Evolutionary conservation across 371 early-diverging fungal species (phyloP), one percentile per base, ranked within the genome.

Genomic region (Haplosporangium sp.): DNA sequence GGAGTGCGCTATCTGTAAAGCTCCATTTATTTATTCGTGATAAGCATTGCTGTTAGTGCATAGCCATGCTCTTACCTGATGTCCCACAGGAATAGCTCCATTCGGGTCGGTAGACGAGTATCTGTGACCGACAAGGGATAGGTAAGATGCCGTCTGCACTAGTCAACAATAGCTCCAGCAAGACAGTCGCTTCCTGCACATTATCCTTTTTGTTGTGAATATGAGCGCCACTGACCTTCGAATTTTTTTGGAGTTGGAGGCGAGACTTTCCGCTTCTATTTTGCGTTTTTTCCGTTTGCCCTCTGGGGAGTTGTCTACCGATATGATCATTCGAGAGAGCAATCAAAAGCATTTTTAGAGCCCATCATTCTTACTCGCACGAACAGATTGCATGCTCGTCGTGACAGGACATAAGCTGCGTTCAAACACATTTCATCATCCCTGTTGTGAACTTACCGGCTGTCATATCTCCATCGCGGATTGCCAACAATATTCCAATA

Each of bases 201-300:
- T 12, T 0, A 29, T 29, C 29, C 4, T 29, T 29, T 29, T 29
- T 4, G 29, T 29, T 29, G 4, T 29, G 29, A 29, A 29, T 29
- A 10, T n/a, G 37, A 38, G 29, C 21, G 60, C 37, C 41, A 56
- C n/a, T 10, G 11, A 89, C 89, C 67, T 81, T 75, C 88, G 86
- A 6, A 84, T 64, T 68, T 83, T 87, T 66, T 89, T 89, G n/a
- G 79, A 64, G 55, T 66, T 82, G 52, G 71, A 59, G 63, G 76
- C 66, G 21, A 79, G 70, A 36, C 86, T 86, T 6, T 88, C 86
- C 20, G 85, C 83, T 51, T 92, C 92, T n/a, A 83, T 71, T 80
- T 86, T 91, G 52, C 92, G 84, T 57, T 90, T 90, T 62, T 89
- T 92, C 59, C 90, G 68, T 63, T 87, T 89, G 56, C 74, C 73